Conservation (phyloP, 2,329 filamentous ascomycete species). For the Fusarium ramigenum region DNA sequence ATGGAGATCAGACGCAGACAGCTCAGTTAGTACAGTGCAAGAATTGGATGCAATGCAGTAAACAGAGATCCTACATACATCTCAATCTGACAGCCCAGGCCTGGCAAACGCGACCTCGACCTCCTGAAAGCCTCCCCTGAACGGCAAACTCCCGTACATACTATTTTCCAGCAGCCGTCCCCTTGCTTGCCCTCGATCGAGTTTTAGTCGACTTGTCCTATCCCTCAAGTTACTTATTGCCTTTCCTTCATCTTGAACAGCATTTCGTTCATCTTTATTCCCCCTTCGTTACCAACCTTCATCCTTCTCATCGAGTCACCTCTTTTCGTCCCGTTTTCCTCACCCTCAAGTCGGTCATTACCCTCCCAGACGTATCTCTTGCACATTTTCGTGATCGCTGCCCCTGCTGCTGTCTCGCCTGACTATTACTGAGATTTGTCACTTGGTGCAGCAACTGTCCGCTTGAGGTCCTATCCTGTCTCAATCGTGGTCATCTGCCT, state of each 20-base stretch:
- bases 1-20: slow-evolving; percentile 8
- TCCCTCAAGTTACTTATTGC: slow-evolving; percentile 7
- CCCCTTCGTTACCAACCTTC: slow-evolving; percentile 14
- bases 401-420: slow-evolving; percentile 26
- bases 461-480: slow-evolving; percentile 30
- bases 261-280: slow-evolving; percentile 2
- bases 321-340: slow-evolving; percentile 8
- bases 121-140: slow-evolving; percentile 37
- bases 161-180: slow-evolving; percentile 34
- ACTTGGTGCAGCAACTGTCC: slow-evolving; percentile 23
- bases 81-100: slow-evolving; percentile 21
- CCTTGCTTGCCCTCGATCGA: slow-evolving; percentile 21
- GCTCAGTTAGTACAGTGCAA: not conserved
- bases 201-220: slow-evolving; percentile 33
- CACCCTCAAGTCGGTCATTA: slow-evolving; percentile 40
- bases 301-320: slow-evolving; percentile 4
- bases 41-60: not conserved
- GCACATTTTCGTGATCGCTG: slow-evolving; percentile 13
- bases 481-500: slow-evolving; percentile 38
- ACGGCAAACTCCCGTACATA: slow-evolving; percentile 24
- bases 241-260: slow-evolving; percentile 23
- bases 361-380: slow-evolving; percentile 1
- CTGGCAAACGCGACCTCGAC: slow-evolving; percentile 22
- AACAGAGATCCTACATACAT: not conserved
- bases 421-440: slow-evolving; percentile 31